Evolutionary conservation across 352 stramenopile genomes (phyloP).

Genomic region (Lagenidium sp.): DNA sequence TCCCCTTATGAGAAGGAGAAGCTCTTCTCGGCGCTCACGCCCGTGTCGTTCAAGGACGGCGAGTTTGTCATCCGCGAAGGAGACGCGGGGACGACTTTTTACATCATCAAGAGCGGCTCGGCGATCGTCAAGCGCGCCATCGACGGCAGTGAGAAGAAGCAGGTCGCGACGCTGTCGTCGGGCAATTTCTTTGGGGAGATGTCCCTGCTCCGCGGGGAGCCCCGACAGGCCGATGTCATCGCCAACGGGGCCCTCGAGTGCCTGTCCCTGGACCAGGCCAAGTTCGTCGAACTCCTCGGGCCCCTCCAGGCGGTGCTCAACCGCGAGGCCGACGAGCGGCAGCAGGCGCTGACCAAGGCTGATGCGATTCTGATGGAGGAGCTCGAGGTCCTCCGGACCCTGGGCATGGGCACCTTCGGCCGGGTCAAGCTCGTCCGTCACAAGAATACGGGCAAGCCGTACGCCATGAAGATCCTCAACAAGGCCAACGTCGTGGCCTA

Average conservation of each 20-base stretch:
- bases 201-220: slow-evolving; percentile 53
- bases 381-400: slow-evolving; percentile 73
- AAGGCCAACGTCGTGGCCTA: slow-evolving; percentile 93
- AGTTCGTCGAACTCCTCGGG: slow-evolving; percentile 82
- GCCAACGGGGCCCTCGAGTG: slow-evolving; percentile 76
- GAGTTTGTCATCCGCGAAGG: slow-evolving; percentile 55
- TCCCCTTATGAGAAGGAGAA: slow-evolving; percentile 46
- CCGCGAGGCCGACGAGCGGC: slow-evolving; percentile 51
- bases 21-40: slow-evolving; percentile 46
- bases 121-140: slow-evolving; percentile 39
- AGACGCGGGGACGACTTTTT: slow-evolving; percentile 63
- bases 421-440: slow-evolving; percentile 91
- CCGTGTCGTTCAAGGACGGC: slow-evolving; percentile 39
- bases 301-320: slow-evolving; percentile 67
- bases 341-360: slow-evolving; percentile 19
- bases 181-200: slow-evolving; percentile 68
- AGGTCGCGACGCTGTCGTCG: slow-evolving; percentile 47
- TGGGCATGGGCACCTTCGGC: slow-evolving; percentile 94
- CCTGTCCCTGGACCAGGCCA: slow-evolving; percentile 77
- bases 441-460: slow-evolving; percentile 59
- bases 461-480: slow-evolving; percentile 92
- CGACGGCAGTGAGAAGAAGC: slow-evolving; percentile 21
- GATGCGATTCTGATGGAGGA: slow-evolving; percentile 54
- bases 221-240: slow-evolving; percentile 55
- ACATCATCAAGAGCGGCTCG: slow-evolving; percentile 74